Evolutionary conservation across 257 asterid species (phyloP), one percentile per base, ranked within the genome.

Genomic region (Ehretia macrophylla): DNA sequence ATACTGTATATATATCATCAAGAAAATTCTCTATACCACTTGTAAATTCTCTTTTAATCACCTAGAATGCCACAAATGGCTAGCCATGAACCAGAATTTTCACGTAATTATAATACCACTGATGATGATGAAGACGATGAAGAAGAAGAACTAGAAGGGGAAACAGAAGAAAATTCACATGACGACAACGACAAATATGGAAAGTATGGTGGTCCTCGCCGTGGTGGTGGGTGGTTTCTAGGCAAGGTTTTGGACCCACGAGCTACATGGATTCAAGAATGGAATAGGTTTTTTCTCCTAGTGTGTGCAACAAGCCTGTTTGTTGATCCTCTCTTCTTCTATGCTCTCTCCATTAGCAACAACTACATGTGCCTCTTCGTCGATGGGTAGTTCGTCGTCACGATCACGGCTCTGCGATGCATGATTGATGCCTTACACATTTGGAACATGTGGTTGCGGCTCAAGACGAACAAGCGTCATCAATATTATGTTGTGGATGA

Each of bases 331-430:
- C 55, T 88, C 10, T 86, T 88, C 72, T 84, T 88, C 77, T 92
- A n/a, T n/a, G n/a, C n/a, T n/a, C n/a, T n/a, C n/a, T n/a, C n/a
- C n/a, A n/a, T n/a, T n/a, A n/a, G n/a, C 19, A 87, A 92, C 9
- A 82, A 60, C 74, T 82, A 80, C 80, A 76, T 86, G 84, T 92
- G 99, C 62, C 81, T 92, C 32, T 92, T 82, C 49, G 75, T 92
- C 8, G 99, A 92, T 67, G 97, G 96, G 2, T 92, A 97, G 97
- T 86, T 92, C 69, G 80, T 93, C 27, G 66, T 78, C 60, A 77
- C 88, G 46, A 90, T 92, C 49, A 88, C 97, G 1, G 88, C 66
- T 20, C 88, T 88, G 72, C 90, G 97, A 37, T 86, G 87, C 93
- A 79, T 85, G 87, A 83, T 85, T 9, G 99, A 92, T 64, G 82